Evolutionary conservation across 192 early-diverging fungal genomes (phyloP).

Genomic region (Coemansia reversa): DNA sequence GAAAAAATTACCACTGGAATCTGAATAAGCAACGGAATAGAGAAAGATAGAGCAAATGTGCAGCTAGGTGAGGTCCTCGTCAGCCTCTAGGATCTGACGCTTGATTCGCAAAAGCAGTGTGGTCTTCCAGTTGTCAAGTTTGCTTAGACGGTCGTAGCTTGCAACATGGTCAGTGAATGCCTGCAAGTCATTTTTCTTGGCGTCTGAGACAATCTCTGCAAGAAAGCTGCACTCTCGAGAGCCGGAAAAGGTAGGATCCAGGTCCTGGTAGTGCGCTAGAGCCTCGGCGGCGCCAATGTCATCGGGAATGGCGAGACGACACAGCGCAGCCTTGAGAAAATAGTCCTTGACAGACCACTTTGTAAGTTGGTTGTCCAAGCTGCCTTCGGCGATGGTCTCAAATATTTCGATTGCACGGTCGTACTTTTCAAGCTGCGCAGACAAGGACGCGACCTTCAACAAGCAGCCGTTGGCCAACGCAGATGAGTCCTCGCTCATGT

Average conservation of each 20-base stretch:
- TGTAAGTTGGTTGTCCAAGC: conserved; percentile 86
- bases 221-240: conserved; percentile 83
- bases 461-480: conserved; percentile 89
- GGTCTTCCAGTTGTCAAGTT: conserved; percentile 97
- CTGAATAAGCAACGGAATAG: background rate
- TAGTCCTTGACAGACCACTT: conserved; percentile 97
- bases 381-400: conserved; percentile 80
- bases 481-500: conserved; percentile 82
- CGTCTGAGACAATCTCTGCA: conserved; percentile 68
- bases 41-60: background rate
- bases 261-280: conserved; percentile 78
- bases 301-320: conserved; percentile 82
- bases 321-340: conserved; percentile 94
- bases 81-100: conserved; percentile 71
- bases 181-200: conserved; percentile 78
- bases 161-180: conserved; percentile 78
- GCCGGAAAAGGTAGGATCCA: conserved; percentile 84
- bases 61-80: conserved; percentile 58
- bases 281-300: conserved; percentile 70
- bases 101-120: conserved; percentile 85
- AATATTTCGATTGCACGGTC: conserved; percentile 87
- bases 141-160: conserved; percentile 84
- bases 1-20: background rate
- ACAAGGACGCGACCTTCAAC: conserved; percentile 89
- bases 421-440: conserved; percentile 86